These are phyloP conservation scores for Alternaria consortialis DNA, from an alignment of 2,329 filamentous ascomycete genomes.

Conservation along the genomic window DNA sequence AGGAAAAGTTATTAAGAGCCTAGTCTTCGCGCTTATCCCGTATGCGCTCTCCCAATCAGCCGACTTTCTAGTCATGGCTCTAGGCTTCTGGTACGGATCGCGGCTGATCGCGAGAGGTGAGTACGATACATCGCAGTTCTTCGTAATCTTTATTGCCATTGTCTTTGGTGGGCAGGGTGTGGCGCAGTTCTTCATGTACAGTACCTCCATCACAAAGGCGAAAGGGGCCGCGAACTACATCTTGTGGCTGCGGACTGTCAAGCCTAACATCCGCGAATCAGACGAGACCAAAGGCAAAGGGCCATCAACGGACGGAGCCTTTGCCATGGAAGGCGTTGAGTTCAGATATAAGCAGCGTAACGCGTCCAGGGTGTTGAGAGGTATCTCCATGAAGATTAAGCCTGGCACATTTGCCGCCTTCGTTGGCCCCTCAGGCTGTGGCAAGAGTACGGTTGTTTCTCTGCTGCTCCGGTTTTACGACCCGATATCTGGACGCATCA, in stretches of 20 bases:
- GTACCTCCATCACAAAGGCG: slow-evolving; percentile 83
- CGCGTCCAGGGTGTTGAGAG: slow-evolving; percentile 7
- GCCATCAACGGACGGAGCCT: background rate
- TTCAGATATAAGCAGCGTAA: slow-evolving; percentile 8
- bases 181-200: slow-evolving; percentile 13
- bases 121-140: slow-evolving; percentile 82
- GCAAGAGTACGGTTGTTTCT: slow-evolving; percentile 90
- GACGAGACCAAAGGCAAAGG: background rate
- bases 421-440: slow-evolving; percentile 88
- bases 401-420: slow-evolving; percentile 57
- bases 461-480: slow-evolving; percentile 93
- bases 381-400: slow-evolving; percentile 55
- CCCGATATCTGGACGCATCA: slow-evolving; percentile 73
- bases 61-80: slow-evolving; percentile 77
- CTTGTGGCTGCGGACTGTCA: slow-evolving; percentile 50
- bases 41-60: slow-evolving; percentile 76
- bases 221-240: slow-evolving; percentile 74
- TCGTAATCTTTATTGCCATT: slow-evolving; percentile 1
- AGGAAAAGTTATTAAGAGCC: background rate
- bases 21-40: slow-evolving; percentile 9
- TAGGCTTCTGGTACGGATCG: slow-evolving; percentile 77
- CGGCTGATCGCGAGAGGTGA: slow-evolving; percentile 48
- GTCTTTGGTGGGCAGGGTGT: slow-evolving; percentile 45
- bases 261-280: slow-evolving; percentile 44
- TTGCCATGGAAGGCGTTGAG: slow-evolving; percentile 11